Evolutionary conservation across 208 protist genomes (phyloP), one percentile per base, ranked within the genome.

Genomic region (Porcisia deanei): DNA sequence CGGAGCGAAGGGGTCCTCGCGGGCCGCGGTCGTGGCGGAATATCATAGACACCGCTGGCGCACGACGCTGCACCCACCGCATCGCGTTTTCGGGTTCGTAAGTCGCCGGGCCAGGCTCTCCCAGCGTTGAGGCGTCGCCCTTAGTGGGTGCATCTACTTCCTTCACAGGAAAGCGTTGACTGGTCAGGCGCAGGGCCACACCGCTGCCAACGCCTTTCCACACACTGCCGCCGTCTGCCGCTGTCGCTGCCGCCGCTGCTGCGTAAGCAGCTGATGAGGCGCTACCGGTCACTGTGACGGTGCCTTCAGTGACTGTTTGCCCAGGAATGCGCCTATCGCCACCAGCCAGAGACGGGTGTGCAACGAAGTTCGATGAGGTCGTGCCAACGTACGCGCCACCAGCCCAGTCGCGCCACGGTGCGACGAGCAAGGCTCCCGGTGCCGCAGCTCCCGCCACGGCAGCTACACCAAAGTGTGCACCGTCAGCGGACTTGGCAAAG

Each of bases 141-240:
- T 69, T 60, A 4, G 41, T 63, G 25, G 59, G 52, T 43, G 59
- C 20, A 2, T 10, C 12, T 53, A 41, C 45, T 12, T 43, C 8
- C 39, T 49, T 25, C 30, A 34, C 49, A 34, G 76, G 79, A 61
- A 79, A 81, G 76, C 77, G 76, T 45, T 63, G 76, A 49, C 68
- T 77, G 54, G 73, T 83, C 63, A 74, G 79, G 18, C 79, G 79
- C n/a, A 74, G 60, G 18, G 78, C 76, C 2, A 75, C 72, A 34
- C 76, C 76, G 47, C 81, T 85, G n/a, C 80, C 75, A n/a, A 80
- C 75, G 54, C 75, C 80, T n/a, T 39, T 64, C 80, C 80, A 76
- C 37, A 45, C 71, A 37, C 10, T 76, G 37, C 68, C 43, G 54
- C n/a, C 52, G 37, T 25, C 25, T 2, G 9, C 68, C 5, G 37